Percentiles rank a stretch among this genome's conserved stretches.
Conservation (phyloP, 2,329 filamentous ascomycete species). For the Stagonosporopsis tanaceti region DNA sequence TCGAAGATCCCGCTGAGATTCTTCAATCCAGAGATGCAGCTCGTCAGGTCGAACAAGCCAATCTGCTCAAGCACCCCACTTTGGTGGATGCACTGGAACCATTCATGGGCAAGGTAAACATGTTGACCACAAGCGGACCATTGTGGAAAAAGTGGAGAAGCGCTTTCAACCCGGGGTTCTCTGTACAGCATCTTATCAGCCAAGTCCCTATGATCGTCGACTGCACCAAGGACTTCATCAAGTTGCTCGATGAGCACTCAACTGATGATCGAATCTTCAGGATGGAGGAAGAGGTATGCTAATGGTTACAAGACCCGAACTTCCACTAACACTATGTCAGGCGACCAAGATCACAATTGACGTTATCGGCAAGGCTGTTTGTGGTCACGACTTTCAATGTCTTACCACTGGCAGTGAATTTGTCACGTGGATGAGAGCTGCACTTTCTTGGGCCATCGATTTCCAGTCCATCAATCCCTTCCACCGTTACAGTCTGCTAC, state of each 20-base stretch:
- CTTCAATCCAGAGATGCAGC: too few relatives aligned
- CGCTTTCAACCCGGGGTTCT: slow-evolving; percentile 55
- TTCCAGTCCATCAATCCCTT: slow-evolving; percentile 2
- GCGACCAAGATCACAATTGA: slow-evolving; percentile 26
- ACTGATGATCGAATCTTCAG: slow-evolving; percentile 48
- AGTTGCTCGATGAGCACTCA: slow-evolving; percentile 48
- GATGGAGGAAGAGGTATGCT: slow-evolving; percentile 45
- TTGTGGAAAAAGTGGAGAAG: slow-evolving; percentile 55
- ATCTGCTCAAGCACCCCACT: neutral
- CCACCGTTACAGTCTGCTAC: neutral
- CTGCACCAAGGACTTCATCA: slow-evolving; percentile 40
- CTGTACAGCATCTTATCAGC: slow-evolving; percentile 49
- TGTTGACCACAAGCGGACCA: slow-evolving; percentile 49
- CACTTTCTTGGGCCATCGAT: neutral
- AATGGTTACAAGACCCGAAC: slow-evolving; percentile 27
- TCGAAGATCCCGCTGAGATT: too few relatives aligned
- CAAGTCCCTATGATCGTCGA: slow-evolving; percentile 51
- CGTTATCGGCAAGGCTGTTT: slow-evolving; percentile 53
- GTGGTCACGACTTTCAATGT: slow-evolving; percentile 49
- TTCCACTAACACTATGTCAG: slow-evolving; percentile 40
- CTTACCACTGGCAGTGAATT: slow-evolving; percentile 47
- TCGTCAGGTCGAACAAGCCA: too few relatives aligned
- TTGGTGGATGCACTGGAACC: too few relatives aligned
- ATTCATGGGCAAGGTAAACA: slow-evolving; percentile 27
- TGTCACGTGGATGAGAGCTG: slow-evolving; percentile 25